Conservation (phyloP, 1,284 basidiomycete genomes). For the Pyrrhoderma lamaoense region DNA sequence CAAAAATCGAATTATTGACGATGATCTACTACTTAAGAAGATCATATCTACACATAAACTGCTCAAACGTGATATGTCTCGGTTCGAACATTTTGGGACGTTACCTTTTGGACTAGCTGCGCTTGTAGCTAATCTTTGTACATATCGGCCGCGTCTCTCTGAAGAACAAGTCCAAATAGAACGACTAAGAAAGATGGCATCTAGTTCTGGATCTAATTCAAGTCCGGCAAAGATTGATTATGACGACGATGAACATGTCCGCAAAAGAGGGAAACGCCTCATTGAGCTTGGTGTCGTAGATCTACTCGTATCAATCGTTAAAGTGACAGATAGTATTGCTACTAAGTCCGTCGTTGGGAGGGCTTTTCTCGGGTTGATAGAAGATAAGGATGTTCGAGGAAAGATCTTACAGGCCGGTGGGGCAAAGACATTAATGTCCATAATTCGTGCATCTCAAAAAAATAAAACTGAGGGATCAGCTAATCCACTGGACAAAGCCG, state of each 20-base stretch:
- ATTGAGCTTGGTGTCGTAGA: conserved; percentile 57
- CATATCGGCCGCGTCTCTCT: conserved; percentile 61
- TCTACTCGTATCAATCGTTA: conserved; percentile 53
- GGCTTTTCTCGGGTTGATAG: conserved; percentile 64
- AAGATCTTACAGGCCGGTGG: conserved; percentile 81
- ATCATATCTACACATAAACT: conserved; percentile 39
- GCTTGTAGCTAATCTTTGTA: conserved; percentile 68
- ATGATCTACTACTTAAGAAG: conserved; percentile 48
- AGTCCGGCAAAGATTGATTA: conserved; percentile 25
- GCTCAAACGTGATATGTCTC: conserved; percentile 11
- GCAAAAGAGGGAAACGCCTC: conserved; percentile 47
- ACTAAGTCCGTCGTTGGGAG: conserved; percentile 45
- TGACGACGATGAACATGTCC: conserved; percentile 60
- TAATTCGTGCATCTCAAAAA: conserved; percentile 42
- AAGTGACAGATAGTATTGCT: conserved; percentile 47
- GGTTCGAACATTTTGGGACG: conserved; percentile 34
- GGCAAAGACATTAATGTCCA: conserved; percentile 58
- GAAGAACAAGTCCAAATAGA: conserved; percentile 78
- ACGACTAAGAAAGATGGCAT: conserved; percentile 68
- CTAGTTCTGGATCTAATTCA: conserved; percentile 29
- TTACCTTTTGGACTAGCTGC: conserved; percentile 71
- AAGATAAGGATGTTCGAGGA: conserved; percentile 72
- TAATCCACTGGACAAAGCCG: conserved; percentile 22
- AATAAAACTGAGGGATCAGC: conserved; percentile 23
- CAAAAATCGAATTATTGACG: conserved; percentile 57